Evolutionary conservation across 2,329 filamentous ascomycete species (phyloP).

Genomic region (Fusarium verrucosum): DNA sequence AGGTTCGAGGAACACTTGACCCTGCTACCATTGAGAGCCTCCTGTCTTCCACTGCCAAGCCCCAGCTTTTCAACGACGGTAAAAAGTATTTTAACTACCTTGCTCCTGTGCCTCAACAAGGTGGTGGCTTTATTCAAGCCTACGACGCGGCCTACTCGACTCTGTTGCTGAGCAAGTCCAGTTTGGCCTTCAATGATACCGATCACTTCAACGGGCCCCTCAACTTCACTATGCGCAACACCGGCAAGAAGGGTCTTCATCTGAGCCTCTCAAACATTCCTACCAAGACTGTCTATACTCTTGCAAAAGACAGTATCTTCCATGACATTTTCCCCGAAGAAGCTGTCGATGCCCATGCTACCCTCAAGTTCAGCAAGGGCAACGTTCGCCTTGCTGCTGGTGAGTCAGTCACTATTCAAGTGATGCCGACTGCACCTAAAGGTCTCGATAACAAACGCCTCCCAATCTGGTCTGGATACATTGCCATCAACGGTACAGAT

Average conservation of each 20-base stretch:
- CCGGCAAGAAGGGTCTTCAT: conserved; percentile 56
- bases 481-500: conserved; percentile 54
- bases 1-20: conserved; percentile 61
- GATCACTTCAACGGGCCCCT: conserved; percentile 60
- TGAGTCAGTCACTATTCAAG: conserved; percentile 55
- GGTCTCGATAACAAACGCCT: conserved; percentile 49
- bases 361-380: conserved; percentile 53
- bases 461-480: conserved; percentile 55
- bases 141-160: conserved; percentile 66
- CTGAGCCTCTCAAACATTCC: conserved; percentile 62
- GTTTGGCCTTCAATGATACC: conserved; percentile 72
- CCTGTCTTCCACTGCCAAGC: conserved; percentile 59
- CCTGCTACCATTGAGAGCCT: conserved; percentile 59
- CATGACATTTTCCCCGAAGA: conserved; percentile 58
- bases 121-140: conserved; percentile 67
- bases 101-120: conserved; percentile 68
- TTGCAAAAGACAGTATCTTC: conserved; percentile 46
- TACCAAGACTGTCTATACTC: conserved; percentile 64
- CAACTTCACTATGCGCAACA: conserved; percentile 66
- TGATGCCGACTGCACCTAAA: conserved; percentile 55
- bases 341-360: conserved; percentile 49
- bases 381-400: conserved; percentile 56
- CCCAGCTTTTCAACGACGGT: conserved; percentile 59
- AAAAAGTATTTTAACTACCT: conserved; percentile 50
- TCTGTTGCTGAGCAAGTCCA: conserved; percentile 62